These are phyloP conservation scores for Talaromyces sp. DNA, from an alignment of 2,329 filamentous ascomycete species.

Conservation along the genomic window DNA sequence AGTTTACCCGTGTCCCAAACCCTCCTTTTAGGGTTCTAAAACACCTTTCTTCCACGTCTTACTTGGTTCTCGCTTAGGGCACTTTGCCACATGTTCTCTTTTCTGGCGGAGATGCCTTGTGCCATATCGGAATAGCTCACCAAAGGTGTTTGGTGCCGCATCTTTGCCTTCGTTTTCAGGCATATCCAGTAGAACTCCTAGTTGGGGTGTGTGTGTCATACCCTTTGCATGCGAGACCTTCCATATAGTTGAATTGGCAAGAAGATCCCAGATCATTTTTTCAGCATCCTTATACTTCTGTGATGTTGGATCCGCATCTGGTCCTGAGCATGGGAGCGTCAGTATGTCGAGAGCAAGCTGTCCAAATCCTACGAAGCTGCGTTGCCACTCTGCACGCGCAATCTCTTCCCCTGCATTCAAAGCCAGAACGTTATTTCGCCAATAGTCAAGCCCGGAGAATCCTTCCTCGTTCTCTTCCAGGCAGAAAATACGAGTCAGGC, in stretches of 20 bases:
- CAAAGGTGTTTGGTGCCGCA: slow-evolving; percentile 28
- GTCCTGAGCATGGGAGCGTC: neutral
- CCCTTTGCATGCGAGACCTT: slow-evolving; percentile 33
- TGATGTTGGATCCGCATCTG: slow-evolving; percentile 15
- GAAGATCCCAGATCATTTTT: slow-evolving; percentile 22
- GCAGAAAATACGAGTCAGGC: slow-evolving; percentile 5
- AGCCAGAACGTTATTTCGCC: slow-evolving; percentile 5
- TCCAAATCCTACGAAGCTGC: slow-evolving; percentile 3
- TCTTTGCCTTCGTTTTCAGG: slow-evolving; percentile 28
- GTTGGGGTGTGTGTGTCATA: slow-evolving; percentile 17
- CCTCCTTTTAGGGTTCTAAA: neutral
- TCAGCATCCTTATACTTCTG: slow-evolving; percentile 18
- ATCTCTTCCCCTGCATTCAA: neutral
- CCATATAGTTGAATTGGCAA: slow-evolving; percentile 27
- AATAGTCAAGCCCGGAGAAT: slow-evolving; percentile 5
- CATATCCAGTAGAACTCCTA: slow-evolving; percentile 26
- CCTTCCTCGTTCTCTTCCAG: slow-evolving; percentile 7
- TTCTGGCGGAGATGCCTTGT: slow-evolving; percentile 31
- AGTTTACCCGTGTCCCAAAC: too few relatives aligned
- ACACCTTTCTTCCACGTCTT: slow-evolving; percentile 8
- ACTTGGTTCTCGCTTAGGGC: neutral
- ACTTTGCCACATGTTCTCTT: slow-evolving; percentile 17
- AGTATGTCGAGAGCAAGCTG: neutral
- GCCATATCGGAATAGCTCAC: slow-evolving; percentile 30
- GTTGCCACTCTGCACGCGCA: neutral